Conservation (phyloP, 768 basidiomycete species). For the Fistulinella prunicolor region DNA sequence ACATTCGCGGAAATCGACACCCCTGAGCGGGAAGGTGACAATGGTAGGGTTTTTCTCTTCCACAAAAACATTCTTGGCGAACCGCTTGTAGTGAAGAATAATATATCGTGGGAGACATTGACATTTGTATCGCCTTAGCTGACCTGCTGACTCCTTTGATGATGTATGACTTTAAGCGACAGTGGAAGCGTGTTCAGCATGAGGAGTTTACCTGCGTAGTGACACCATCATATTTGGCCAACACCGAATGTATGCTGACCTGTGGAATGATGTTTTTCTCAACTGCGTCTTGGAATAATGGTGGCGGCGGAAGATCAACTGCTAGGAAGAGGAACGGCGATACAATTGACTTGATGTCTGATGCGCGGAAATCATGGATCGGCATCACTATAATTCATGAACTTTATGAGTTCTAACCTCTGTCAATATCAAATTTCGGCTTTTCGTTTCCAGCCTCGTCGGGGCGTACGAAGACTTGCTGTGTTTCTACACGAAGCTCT, state of each 20-base stretch:
- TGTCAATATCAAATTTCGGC: conserved; percentile 90
- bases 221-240: conserved; percentile 91
- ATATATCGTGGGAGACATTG: conserved; percentile 88
- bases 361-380: conserved; percentile 22
- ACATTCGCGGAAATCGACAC: conserved; percentile 93
- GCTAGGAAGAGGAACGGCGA: conserved; percentile 97
- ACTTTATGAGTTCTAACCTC: conserved; percentile 54
- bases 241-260: conserved; percentile 84
- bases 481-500: conserved; percentile 87
- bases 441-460: conserved; percentile 73
- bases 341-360: conserved; percentile 80
- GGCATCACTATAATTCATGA: conserved; percentile 6
- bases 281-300: conserved; percentile 91
- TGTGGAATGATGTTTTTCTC: conserved; percentile 99
- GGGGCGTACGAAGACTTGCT: conserved; percentile 84
- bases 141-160: conserved; percentile 76
- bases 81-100: conserved; percentile 93
- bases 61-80: conserved; percentile 94
- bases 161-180: conserved; percentile 11
- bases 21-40: conserved; percentile 92
- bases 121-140: conserved; percentile 86
- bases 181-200: conserved; percentile 18
- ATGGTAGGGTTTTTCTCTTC: conserved; percentile 99
- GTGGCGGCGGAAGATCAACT: conserved; percentile 95
- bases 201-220: conserved; percentile 70